Conservation (phyloP, 192 early-diverging fungal genomes). For the Coemansia furcata region DNA sequence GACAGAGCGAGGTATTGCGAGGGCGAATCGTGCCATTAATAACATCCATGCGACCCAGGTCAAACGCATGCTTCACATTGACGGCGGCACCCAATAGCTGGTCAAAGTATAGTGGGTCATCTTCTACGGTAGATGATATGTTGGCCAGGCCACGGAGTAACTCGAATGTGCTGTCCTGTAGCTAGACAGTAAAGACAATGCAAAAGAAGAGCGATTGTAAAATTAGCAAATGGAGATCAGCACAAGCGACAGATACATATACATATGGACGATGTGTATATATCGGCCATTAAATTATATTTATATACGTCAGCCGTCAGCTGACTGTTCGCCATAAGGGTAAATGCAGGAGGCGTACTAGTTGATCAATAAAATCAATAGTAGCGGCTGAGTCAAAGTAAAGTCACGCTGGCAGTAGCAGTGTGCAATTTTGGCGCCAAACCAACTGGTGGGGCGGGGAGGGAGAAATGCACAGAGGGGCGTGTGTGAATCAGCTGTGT, state of each 20-base stretch:
- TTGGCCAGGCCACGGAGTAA: conserved; percentile 44
- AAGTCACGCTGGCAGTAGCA: conserved; percentile 2
- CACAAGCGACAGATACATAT: not conserved
- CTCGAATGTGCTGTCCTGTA: conserved; percentile 52
- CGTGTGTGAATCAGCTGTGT: not conserved
- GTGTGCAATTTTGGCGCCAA: not conserved
- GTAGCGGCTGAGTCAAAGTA: not conserved
- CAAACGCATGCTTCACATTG: conserved; percentile 53
- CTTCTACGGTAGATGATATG: conserved; percentile 38
- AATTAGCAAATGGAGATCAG: not conserved
- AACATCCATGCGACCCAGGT: conserved; percentile 49
- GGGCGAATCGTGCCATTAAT: conserved; percentile 51
- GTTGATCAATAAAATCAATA: not conserved
- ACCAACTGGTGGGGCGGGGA: too few relatives aligned
- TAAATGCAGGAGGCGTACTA: not conserved
- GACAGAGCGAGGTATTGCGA: conserved; percentile 53
- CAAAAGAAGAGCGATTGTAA: not conserved
- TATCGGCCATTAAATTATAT: not conserved
- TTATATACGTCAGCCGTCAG: not conserved
- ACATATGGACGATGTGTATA: not conserved
- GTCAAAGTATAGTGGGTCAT: conserved; percentile 53
- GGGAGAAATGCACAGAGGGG: not conserved
- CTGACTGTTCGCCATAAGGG: not conserved
- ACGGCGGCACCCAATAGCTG: conserved; percentile 51
- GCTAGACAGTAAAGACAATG: conserved; percentile 19